Conservation (phyloP, 257 asterid genomes). For the Salvia splendens region DNA sequence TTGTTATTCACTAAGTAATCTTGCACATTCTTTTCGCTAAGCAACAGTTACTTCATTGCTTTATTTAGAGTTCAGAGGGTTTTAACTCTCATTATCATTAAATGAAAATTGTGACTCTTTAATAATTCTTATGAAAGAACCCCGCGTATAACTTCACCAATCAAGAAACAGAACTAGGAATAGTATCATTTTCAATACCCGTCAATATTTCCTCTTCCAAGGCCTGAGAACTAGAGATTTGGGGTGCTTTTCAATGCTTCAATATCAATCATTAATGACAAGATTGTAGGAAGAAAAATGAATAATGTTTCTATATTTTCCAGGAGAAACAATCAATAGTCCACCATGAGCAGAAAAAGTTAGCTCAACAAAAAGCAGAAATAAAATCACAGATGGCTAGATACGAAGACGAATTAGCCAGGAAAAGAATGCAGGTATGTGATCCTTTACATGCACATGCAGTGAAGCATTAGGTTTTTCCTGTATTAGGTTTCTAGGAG, state of each 20-base stretch:
- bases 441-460: constrained; percentile 23
- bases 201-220: background rate
- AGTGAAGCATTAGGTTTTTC: constrained; percentile 8
- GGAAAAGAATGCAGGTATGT: constrained; percentile 91
- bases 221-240: background rate
- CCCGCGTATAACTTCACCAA: background rate
- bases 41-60: background rate
- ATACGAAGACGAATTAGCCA: constrained; percentile 88
- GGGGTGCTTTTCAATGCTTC: background rate
- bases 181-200: background rate
- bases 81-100: constrained; percentile 3
- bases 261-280: background rate
- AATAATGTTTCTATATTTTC: constrained; percentile 31
- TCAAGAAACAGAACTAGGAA: background rate
- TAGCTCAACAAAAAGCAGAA: constrained; percentile 84
- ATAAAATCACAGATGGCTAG: constrained; percentile 83
- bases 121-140: constrained; percentile 1
- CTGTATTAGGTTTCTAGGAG: background rate
- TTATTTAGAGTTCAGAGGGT: background rate
- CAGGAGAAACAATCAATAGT: constrained; percentile 83
- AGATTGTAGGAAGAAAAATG: constrained; percentile 9
- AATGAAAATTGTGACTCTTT: constrained; percentile 6
- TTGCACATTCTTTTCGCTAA: background rate
- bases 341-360: constrained; percentile 80
- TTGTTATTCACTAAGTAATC: background rate